These are phyloP conservation scores for Sphagnum contortum DNA, from an alignment of 225 moss, liverwort and hornwort species.

Conservation along the genomic window DNA sequence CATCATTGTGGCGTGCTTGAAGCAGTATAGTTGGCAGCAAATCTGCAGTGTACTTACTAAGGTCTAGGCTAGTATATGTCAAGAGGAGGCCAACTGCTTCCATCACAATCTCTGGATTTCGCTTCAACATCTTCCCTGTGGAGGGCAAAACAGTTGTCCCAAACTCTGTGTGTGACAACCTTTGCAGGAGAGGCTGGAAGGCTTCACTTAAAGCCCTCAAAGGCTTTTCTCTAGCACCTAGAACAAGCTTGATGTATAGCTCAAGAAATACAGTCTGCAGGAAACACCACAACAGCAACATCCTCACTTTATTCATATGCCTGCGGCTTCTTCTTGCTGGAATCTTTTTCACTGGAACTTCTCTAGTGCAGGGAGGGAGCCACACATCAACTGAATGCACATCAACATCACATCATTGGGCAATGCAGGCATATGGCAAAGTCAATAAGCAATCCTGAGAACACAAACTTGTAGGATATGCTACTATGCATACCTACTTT, in stretches of 20 bases:
- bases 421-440: too few relatives aligned
- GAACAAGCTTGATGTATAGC: constrained; percentile 68
- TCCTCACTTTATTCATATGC: too few relatives aligned
- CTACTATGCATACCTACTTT: too few relatives aligned
- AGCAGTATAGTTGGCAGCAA: constrained; percentile 62
- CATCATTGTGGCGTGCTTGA: constrained; percentile 93
- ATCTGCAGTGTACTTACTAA: constrained; percentile 80
- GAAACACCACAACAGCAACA: neutral
- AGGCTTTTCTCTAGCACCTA: constrained; percentile 70
- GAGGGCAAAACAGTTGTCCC: constrained; percentile 64
- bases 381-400: too few relatives aligned
- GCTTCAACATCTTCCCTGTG: constrained; percentile 85
- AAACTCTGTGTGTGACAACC: constrained; percentile 77
- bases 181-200: constrained; percentile 69
- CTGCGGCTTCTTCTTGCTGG: too few relatives aligned
- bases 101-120: constrained; percentile 95
- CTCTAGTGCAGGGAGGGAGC: too few relatives aligned
- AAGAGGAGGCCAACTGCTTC: constrained; percentile 77
- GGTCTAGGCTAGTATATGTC: constrained; percentile 65
- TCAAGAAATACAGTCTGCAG: constrained; percentile 71
- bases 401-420: too few relatives aligned
- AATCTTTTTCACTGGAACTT: too few relatives aligned
- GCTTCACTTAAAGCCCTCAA: constrained; percentile 57
- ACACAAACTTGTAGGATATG: too few relatives aligned
- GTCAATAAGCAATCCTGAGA: too few relatives aligned